These are phyloP conservation scores for Rhizophagus clarus DNA, from an alignment of 192 early-diverging fungal species.

Conservation along the genomic window DNA sequence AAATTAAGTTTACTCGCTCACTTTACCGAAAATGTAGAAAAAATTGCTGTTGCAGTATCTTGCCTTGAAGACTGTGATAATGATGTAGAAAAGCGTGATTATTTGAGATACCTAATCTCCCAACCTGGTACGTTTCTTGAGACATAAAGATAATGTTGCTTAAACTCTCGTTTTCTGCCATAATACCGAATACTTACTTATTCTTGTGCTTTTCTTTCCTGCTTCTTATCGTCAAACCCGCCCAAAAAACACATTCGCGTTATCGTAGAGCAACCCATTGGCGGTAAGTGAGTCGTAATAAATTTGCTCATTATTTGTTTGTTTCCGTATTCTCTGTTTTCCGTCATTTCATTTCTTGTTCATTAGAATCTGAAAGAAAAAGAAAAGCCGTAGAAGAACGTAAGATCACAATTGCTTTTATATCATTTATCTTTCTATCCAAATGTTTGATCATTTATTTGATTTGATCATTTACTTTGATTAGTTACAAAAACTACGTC, in stretches of 20 bases:
- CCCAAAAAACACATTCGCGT: constrained; percentile 16
- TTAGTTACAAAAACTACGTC: background rate
- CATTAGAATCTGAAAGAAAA: background rate
- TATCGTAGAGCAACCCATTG: constrained; percentile 3
- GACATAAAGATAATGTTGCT: background rate
- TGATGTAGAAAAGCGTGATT: background rate
- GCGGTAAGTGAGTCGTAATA: constrained; percentile 8
- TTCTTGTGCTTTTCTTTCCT: constrained; percentile 24
- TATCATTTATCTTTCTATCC: too few species aligned
- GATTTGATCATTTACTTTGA: background rate
- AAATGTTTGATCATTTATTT: background rate
- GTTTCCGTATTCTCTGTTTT: too few species aligned
- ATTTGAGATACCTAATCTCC: constrained; percentile 3
- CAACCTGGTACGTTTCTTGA: background rate
- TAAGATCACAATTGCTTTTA: too few species aligned
- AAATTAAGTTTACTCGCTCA: background rate
- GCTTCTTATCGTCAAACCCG: constrained; percentile 15
- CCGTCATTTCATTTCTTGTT: background rate
- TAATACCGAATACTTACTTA: constrained; percentile 20
- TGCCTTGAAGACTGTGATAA: background rate
- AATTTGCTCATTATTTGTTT: background rate
- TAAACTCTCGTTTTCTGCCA: background rate
- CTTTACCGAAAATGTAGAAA: background rate
- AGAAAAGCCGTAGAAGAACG: background rate
- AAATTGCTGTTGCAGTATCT: background rate